phyloP scores from a whole-genome alignment of 2,329 filamentous ascomycete genomes.

The Exserohilum turcica region DNA sequence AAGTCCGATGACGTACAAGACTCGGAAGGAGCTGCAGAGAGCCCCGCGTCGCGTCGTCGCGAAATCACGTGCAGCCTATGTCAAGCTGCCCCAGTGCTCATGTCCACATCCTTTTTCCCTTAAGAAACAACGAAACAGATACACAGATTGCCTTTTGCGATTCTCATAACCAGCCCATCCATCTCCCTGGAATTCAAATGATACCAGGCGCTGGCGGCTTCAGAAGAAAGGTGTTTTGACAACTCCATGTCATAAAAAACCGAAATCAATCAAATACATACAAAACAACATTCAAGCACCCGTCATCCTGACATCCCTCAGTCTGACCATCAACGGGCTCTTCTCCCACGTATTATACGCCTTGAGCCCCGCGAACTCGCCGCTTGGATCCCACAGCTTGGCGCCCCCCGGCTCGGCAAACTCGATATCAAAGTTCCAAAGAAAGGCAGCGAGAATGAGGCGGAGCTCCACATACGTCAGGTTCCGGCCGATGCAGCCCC shows the following conservation, averaged over 20 bases:
- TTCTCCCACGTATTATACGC: conserved; percentile 45
- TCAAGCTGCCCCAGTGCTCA: too few relatives aligned
- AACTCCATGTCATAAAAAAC: too few relatives aligned
- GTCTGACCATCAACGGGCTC: conserved; percentile 38
- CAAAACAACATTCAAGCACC: too few relatives aligned
- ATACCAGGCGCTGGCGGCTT: too few relatives aligned
- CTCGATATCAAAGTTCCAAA: conserved; percentile 46
- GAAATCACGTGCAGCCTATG: conserved; percentile 10
- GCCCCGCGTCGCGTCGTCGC: conserved; percentile 22
- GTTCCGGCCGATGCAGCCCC: conserved; percentile 41
- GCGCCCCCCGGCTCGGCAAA: conserved; percentile 33
- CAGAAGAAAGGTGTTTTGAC: too few relatives aligned
- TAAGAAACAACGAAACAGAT: too few relatives aligned
- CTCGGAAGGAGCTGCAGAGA: conserved; percentile 12
- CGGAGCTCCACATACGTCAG: conserved; percentile 46
- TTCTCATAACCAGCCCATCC: neutral
- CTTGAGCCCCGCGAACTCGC: conserved; percentile 36
- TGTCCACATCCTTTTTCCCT: too few relatives aligned
- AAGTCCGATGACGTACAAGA: conserved; percentile 14
- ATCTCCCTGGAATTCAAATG: too few relatives aligned
- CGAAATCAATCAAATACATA: too few relatives aligned
- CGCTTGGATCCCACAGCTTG: conserved; percentile 34
- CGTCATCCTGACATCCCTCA: conserved; percentile 36
- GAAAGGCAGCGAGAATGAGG: conserved; percentile 36
- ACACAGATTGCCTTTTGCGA: too few relatives aligned